Conservation (phyloP, 192 early-diverging fungal genomes). For the Backusella macrospora region DNA sequence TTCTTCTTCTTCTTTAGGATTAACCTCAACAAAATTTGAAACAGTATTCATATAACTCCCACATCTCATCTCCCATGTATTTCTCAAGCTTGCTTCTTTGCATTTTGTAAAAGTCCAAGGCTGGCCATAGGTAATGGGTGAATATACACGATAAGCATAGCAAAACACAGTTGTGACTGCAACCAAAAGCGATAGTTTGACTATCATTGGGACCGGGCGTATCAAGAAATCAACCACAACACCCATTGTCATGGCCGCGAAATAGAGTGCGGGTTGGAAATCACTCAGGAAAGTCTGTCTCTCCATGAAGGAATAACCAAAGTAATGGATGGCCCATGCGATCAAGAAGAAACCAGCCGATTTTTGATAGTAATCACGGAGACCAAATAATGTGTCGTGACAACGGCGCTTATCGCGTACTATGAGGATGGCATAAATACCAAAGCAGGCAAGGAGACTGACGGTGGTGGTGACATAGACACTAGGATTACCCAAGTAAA, state of each 20-base stretch:
- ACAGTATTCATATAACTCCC: background rate
- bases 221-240: slow-evolving; percentile 76
- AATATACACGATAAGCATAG: slow-evolving; percentile 65
- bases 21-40: background rate
- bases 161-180: slow-evolving; percentile 56
- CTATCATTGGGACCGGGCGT: slow-evolving; percentile 49
- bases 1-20: slow-evolving; percentile 1
- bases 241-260: slow-evolving; percentile 75
- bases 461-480: slow-evolving; percentile 77
- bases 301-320: slow-evolving; percentile 89
- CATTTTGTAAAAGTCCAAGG: slow-evolving; percentile 75
- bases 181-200: slow-evolving; percentile 28
- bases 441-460: slow-evolving; percentile 62
- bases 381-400: slow-evolving; percentile 39
- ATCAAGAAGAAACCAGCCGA: slow-evolving; percentile 68
- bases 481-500: slow-evolving; percentile 90
- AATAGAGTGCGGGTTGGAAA: slow-evolving; percentile 93
- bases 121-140: slow-evolving; percentile 85
- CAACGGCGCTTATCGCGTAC: slow-evolving; percentile 63
- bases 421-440: slow-evolving; percentile 54
- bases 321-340: slow-evolving; percentile 84
- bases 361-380: slow-evolving; percentile 49
- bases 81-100: slow-evolving; percentile 4
- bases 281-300: slow-evolving; percentile 94
- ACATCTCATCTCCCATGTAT: slow-evolving; percentile 28